Base-by-base conservation (phyloP, 129 eudicot genomes). In the Centrapalus pauciflorus region DNA sequence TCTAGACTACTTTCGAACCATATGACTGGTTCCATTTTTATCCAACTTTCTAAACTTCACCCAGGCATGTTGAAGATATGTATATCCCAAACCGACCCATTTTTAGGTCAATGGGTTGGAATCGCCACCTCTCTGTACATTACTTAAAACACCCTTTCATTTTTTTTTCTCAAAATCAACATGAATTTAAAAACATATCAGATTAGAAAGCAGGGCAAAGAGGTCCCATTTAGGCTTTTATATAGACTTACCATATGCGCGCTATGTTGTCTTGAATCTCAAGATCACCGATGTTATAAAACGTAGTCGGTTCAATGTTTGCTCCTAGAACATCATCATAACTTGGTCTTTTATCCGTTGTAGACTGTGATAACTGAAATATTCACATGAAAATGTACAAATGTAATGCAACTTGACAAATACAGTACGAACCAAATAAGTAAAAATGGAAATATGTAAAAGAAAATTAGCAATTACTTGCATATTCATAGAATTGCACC, bases 191-290 rank as follows among this genome's bases (percentile, higher is more conserved):
- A 62, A 51, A 51, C 26, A 35, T 20, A 35, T 5, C 3, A 73
- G 20, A 67, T 7, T 7, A 20, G 11, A 28, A 30, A 11, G 38
- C 19, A 14, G 4, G n/a, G n/a, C n/a, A 56, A 58, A 28, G 65
- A 52, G 13, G 12, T 40, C 27, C 14, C 51, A 17, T 54, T 20
- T 50, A 70, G 58, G 65, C 20, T 37, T 25, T 41, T 7, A 13
- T 37, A 73, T 41, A 55, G 55, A 46, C 12, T 28, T 85, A 93
- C 98, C 98, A 93, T 82, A 93, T 55, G 24, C 98, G 95, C 74
- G 96, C 98, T 43, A 93, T 57, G n/a, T 93, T 88, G 72, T 93
- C 92, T 83, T 93, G 98, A 75, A 93, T 72, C 76, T 93, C 98
- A 64, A 93, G 89, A 71, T 93, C 96, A 23, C 95, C 84, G 5